Conservation (phyloP, 179 eudicot species). For the Drosera spatulata region DNA sequence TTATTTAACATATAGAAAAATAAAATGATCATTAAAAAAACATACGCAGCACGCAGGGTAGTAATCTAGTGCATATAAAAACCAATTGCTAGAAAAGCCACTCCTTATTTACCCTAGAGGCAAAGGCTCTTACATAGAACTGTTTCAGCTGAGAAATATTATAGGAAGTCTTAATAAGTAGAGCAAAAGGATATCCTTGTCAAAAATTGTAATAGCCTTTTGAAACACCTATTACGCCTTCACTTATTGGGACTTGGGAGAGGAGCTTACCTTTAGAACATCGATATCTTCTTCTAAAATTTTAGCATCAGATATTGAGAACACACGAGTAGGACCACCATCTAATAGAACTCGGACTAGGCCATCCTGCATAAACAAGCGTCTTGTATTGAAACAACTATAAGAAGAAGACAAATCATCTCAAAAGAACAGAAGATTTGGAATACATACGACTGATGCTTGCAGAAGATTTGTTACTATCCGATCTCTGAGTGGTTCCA, state of each 20-base stretch:
- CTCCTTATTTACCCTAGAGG: too few species aligned
- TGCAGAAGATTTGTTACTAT: conserved; percentile 95
- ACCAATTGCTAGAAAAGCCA: too few species aligned
- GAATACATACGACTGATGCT: conserved; percentile 68
- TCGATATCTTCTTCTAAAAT: conserved; percentile 90
- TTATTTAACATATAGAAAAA: too few species aligned
- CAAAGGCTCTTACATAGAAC: too few species aligned
- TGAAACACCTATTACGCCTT: too few species aligned
- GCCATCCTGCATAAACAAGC: conserved; percentile 58
- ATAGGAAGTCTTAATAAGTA: too few species aligned
- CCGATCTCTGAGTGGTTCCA: conserved; percentile 92
- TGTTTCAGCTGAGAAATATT: too few species aligned
- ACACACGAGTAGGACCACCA: conserved; percentile 90
- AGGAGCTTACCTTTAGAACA: conserved; percentile 57
- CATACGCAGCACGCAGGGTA: too few species aligned
- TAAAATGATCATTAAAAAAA: too few species aligned
- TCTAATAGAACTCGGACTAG: conserved; percentile 79
- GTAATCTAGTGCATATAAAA: too few species aligned
- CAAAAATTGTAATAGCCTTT: too few species aligned
- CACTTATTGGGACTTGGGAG: background rate
- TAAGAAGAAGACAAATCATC: background rate
- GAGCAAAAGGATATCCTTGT: too few species aligned
- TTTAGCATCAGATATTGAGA: conserved; percentile 65
- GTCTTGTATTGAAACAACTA: background rate
- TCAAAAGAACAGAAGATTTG: background rate